These are phyloP conservation scores for Phalaenopsis hybrid DNA, from an alignment of 116 monocot species.

Conservation along the genomic window DNA sequence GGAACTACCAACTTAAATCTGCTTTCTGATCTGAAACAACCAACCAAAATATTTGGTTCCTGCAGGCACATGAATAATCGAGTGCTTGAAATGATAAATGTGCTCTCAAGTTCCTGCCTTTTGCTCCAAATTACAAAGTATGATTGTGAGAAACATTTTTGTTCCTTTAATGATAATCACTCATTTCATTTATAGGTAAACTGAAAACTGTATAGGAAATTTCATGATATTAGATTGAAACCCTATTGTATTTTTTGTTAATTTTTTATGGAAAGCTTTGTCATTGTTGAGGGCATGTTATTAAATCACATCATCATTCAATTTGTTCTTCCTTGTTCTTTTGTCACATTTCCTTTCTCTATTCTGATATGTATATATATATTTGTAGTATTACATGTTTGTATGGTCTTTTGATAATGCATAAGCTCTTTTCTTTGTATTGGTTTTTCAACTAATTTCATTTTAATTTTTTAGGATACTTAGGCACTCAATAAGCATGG, in stretches of 20 bases:
- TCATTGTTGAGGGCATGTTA: not conserved
- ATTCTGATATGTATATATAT: not conserved
- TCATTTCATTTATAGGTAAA: not conserved
- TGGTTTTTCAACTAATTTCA: not conserved
- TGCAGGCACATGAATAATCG: constrained; percentile 47
- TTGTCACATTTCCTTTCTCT: not conserved
- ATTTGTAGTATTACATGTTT: not conserved
- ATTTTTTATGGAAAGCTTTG: not conserved
- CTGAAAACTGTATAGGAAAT: not conserved
- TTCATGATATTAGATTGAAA: not conserved
- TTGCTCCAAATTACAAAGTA: constrained; percentile 23
- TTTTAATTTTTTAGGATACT: not conserved
- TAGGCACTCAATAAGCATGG: no score
- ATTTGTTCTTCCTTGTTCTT: not conserved
- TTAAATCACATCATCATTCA: not conserved
- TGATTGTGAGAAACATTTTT: constrained; percentile 15
- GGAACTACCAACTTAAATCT: not conserved
- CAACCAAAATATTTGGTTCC: constrained; percentile 23
- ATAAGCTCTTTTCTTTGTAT: not conserved
- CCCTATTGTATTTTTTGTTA: not conserved
- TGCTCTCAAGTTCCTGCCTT: constrained; percentile 10
- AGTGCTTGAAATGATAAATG: constrained; percentile 33
- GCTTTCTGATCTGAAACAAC: constrained; percentile 4
- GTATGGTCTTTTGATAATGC: not conserved
- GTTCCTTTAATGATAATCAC: not conserved